Conservation (phyloP, 2,329 filamentous ascomycete species). For the Aspergillus fischeri region DNA sequence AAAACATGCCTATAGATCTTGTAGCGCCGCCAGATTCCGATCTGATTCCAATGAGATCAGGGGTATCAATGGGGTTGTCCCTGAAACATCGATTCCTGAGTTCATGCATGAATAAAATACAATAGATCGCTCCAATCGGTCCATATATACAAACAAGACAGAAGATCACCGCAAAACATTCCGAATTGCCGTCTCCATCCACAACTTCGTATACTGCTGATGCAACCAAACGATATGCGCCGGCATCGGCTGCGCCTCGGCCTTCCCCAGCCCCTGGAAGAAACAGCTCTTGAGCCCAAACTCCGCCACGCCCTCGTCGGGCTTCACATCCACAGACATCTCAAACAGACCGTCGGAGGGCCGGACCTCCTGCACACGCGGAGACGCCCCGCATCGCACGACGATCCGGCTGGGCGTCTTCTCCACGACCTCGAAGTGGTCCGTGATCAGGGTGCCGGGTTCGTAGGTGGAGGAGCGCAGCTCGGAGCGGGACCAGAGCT, state of each 20-base stretch:
- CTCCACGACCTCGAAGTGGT: constrained; percentile 69
- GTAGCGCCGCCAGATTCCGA: too few species aligned
- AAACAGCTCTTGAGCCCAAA: constrained; percentile 63
- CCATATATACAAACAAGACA: background rate
- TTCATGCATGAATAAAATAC: background rate
- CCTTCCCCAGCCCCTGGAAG: constrained; percentile 51
- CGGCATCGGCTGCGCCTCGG: constrained; percentile 43
- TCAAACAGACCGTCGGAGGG: constrained; percentile 64
- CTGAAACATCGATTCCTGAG: too few species aligned
- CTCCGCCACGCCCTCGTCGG: constrained; percentile 56
- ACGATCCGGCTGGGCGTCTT: constrained; percentile 59
- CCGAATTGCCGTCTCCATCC: constrained; percentile 50
- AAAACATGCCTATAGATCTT: too few species aligned
- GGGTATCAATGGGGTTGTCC: too few species aligned
- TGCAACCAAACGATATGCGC: constrained; percentile 48
- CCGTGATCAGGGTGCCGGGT: constrained; percentile 60
- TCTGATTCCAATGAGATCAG: too few species aligned
- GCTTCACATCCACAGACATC: constrained; percentile 59
- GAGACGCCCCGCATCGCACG: constrained; percentile 63
- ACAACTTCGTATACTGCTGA: constrained; percentile 53
- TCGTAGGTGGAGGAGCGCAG: constrained; percentile 57
- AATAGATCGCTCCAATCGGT: background rate
- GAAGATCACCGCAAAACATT: constrained; percentile 16
- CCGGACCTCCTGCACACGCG: constrained; percentile 53
- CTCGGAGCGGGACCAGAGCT: constrained; percentile 59